Percentiles rank a stretch among this genome's conserved stretches.
Conservation (phyloP, 2,329 filamentous ascomycete genomes). For the Teratosphaeria gauchensis region DNA sequence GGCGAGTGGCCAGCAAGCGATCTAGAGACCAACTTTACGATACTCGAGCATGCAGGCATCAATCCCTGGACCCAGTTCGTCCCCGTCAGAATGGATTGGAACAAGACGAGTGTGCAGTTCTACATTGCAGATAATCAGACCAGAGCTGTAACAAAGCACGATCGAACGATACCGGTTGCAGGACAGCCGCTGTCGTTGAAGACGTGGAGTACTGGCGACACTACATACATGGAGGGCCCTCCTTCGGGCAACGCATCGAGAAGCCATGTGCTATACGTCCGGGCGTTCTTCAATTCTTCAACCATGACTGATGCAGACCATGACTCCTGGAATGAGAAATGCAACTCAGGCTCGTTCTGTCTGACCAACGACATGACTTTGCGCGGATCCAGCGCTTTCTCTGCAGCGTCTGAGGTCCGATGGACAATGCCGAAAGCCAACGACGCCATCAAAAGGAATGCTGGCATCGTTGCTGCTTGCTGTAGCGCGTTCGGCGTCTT, state of each 20-base stretch:
- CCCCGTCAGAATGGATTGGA: conserved; percentile 38
- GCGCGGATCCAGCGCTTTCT: conserved; percentile 13
- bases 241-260: conserved; percentile 25
- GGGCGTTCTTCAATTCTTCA: conserved; percentile 40
- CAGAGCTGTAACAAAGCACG: conserved; percentile 22
- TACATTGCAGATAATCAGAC: conserved; percentile 30
- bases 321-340: conserved; percentile 6
- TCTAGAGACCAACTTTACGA: conserved; percentile 29
- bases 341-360: conserved; percentile 1
- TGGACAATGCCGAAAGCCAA: conserved; percentile 10
- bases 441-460: conserved; percentile 11
- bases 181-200: conserved; percentile 33
- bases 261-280: conserved; percentile 34
- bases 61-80: conserved; percentile 31
- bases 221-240: conserved; percentile 35
- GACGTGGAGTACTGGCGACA: conserved; percentile 39
- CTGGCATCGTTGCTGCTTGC: conserved; percentile 18
- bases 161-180: conserved; percentile 29
- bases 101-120: conserved; percentile 30
- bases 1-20: conserved; percentile 30
- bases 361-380: conserved; percentile 5
- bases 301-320: conserved; percentile 22
- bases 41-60: conserved; percentile 2
- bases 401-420: conserved; percentile 7
- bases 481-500: conserved; percentile 19